phyloP scores from a whole-genome alignment of 306 rosid genomes.

The Aeschynomene evenia region DNA sequence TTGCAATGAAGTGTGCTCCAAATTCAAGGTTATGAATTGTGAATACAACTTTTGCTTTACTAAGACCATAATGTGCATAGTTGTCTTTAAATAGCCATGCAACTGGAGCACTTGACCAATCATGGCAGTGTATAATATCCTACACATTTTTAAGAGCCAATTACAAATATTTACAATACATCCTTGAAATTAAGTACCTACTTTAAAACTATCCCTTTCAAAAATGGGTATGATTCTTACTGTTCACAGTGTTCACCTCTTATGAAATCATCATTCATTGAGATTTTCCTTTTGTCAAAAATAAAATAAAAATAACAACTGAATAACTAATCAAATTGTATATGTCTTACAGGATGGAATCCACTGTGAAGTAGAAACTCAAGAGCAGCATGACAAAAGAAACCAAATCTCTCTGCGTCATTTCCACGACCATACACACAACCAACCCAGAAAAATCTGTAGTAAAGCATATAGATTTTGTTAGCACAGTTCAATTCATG shows the following conservation, averaged over 20 bases:
- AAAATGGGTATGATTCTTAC: too few relatives aligned
- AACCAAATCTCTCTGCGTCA: conserved; percentile 89
- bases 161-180: conserved; percentile 35
- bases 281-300: not conserved
- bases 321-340: conserved; percentile 1
- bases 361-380: conserved; percentile 85
- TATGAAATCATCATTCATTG: too few relatives aligned
- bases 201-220: not conserved
- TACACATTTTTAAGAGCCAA: conserved; percentile 43
- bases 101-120: conserved; percentile 98
- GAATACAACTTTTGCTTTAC: conserved; percentile 79
- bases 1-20: conserved; percentile 69
- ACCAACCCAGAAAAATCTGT: conserved; percentile 70
- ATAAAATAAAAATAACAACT: conserved; percentile 11
- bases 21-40: conserved; percentile 98
- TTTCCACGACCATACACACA: conserved; percentile 86
- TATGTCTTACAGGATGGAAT: conserved; percentile 82
- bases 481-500: conserved; percentile 21
- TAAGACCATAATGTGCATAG: conserved; percentile 76
- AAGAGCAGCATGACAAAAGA: conserved; percentile 93
- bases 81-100: conserved; percentile 94
- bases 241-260: too few relatives aligned
- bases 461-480: conserved; percentile 22
- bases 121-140: conserved; percentile 99
- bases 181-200: conserved; percentile 1